A percentile compares a stretch with the other conserved stretches of the same genome.
These are phyloP conservation scores for Melocanna baccifera DNA, from an alignment of 176 grass and related monocot genomes.

Conservation along the genomic window DNA sequence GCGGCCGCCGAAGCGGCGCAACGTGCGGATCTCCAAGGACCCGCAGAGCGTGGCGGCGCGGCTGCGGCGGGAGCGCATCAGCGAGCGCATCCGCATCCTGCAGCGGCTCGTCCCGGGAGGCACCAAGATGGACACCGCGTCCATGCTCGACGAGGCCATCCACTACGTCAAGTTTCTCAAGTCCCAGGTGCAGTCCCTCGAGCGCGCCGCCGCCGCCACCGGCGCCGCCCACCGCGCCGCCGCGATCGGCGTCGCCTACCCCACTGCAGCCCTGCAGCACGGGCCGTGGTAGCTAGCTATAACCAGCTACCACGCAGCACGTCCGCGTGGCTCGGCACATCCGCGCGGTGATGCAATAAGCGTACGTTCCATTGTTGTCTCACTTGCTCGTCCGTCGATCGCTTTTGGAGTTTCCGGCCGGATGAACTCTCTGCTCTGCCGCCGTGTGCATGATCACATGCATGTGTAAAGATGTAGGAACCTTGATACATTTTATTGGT, in stretches of 20 bases:
- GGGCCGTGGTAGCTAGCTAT: slow-evolving; percentile 15
- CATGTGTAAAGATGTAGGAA: slow-evolving; percentile 41
- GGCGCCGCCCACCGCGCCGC: slow-evolving; percentile 10
- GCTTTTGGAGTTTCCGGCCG: slow-evolving; percentile 13
- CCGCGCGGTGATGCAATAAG: slow-evolving; percentile 15
- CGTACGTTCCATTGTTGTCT: neutral
- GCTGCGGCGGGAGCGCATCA: slow-evolving; percentile 86
- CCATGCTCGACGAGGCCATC: slow-evolving; percentile 98
- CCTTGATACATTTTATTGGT: slow-evolving; percentile 15
- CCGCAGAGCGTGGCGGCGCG: slow-evolving; percentile 94
- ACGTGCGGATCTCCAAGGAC: slow-evolving; percentile 90
- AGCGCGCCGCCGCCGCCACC: slow-evolving; percentile 50
- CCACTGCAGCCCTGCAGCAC: neutral
- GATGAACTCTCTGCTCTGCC: neutral
- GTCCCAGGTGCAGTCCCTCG: slow-evolving; percentile 82
- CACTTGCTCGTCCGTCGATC: slow-evolving; percentile 10
- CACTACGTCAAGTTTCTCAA: slow-evolving; percentile 98
- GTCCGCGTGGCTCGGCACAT: neutral
- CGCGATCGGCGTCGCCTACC: slow-evolving; percentile 32
- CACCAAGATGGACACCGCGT: slow-evolving; percentile 99
- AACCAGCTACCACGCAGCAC: neutral
- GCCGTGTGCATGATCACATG: slow-evolving; percentile 28
- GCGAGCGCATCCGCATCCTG: slow-evolving; percentile 91
- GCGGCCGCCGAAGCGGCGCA: slow-evolving; percentile 77
- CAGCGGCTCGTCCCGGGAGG: slow-evolving; percentile 89